Conservation (phyloP, 2,329 filamentous ascomycete species). For the Calonectria pseudoturangicola region DNA sequence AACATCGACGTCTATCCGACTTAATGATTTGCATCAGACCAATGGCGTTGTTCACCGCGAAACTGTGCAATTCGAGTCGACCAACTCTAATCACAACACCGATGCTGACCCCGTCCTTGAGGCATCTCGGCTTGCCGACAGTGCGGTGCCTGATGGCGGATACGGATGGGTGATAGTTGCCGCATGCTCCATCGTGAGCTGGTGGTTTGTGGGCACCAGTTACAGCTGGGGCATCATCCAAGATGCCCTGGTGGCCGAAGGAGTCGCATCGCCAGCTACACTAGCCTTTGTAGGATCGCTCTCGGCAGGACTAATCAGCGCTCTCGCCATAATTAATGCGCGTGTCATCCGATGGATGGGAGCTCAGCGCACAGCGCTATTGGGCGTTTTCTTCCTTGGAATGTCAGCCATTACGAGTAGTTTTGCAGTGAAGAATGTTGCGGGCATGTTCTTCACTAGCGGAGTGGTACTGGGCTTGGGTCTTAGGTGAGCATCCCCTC, state of each 20-base stretch:
- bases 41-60: constrained; percentile 24
- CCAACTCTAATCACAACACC: not conserved
- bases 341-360: constrained; percentile 70
- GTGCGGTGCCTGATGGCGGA: constrained; percentile 54
- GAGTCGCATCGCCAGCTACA: constrained; percentile 67
- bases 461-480: constrained; percentile 49
- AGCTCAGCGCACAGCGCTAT: constrained; percentile 64
- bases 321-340: constrained; percentile 71
- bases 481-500: constrained; percentile 53
- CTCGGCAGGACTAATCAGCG: constrained; percentile 65
- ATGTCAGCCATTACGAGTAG: constrained; percentile 63
- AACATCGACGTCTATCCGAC: constrained; percentile 23
- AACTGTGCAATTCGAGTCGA: not conserved
- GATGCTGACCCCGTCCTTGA: constrained; percentile 47
- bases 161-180: constrained; percentile 54
- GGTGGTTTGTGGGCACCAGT: constrained; percentile 74
- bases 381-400: constrained; percentile 71
- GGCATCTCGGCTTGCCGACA: constrained; percentile 49
- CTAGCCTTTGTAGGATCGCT: constrained; percentile 76
- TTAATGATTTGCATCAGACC: constrained; percentile 5
- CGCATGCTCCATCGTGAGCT: constrained; percentile 51
- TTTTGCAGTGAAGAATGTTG: constrained; percentile 53
- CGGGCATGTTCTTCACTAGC: constrained; percentile 54
- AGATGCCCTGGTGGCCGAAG: constrained; percentile 69
- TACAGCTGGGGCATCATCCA: constrained; percentile 79